These are phyloP conservation scores for Phytophthora sojae DNA, from an alignment of 352 stramenopile species.

Conservation along the genomic window DNA sequence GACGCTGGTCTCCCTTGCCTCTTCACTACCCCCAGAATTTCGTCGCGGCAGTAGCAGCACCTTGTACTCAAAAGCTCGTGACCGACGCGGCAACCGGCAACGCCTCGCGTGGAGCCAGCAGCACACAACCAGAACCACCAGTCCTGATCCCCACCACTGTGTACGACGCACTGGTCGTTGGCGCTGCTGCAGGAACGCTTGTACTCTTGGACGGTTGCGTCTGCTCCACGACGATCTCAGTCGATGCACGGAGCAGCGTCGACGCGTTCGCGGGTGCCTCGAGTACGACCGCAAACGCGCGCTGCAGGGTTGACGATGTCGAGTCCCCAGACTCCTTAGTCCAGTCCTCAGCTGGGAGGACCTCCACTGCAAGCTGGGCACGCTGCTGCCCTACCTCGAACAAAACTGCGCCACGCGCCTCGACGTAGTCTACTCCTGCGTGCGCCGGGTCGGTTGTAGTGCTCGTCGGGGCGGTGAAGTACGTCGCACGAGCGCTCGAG, in stretches of 20 bases:
- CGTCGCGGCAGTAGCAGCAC: constrained; percentile 33
- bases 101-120: constrained; percentile 13
- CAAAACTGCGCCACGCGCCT: constrained; percentile 28
- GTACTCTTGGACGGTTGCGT: background rate
- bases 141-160: constrained; percentile 4
- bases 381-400: constrained; percentile 31
- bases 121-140: constrained; percentile 26
- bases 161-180: background rate
- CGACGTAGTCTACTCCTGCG: constrained; percentile 35
- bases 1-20: constrained; percentile 1
- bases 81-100: constrained; percentile 7
- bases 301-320: background rate
- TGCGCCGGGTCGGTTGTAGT: constrained; percentile 16
- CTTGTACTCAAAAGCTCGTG: constrained; percentile 60
- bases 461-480: constrained; percentile 15
- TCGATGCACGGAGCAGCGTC: constrained; percentile 1
- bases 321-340: background rate
- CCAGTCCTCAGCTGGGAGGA: constrained; percentile 29
- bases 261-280: constrained; percentile 14
- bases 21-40: constrained; percentile 22
- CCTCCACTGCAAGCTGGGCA: constrained; percentile 33
- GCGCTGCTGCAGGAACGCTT: background rate
- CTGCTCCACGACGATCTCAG: constrained; percentile 31
- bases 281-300: constrained; percentile 29
- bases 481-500: constrained; percentile 23